Base-by-base conservation (phyloP, 495 filamentous ascomycete species). In the Xylaria curta region DNA sequence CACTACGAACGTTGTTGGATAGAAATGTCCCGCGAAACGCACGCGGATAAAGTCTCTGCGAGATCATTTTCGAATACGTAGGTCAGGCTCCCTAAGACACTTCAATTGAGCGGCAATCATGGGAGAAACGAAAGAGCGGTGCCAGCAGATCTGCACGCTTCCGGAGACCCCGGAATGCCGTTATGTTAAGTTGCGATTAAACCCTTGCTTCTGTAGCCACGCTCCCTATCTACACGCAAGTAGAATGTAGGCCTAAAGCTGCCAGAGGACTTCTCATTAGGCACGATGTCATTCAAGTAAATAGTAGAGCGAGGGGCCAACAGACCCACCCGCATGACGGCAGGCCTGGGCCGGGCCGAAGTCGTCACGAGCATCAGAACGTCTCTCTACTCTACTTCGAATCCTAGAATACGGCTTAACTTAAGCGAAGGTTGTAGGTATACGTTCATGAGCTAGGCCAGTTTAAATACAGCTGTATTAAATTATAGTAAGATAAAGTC, bases 141-240 rank as follows among this genome's bases (percentile, higher is more conserved):
- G 31, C 15, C 33, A 33, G 4, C 46, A 17, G 17, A n/a, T 49
- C 46, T 2, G 19, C 15, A 49, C 46, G 17, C 17, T 49, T 49
- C 15, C 24, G 26, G 2, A 47, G 61, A n/a, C 61, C 61, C 61
- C 61, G 61, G 46, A 46, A 44, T 63, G 24, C 60, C n/a, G 24
- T 28, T 63, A 63, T 63, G n/a, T 62, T 62, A 1, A 62, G 24
- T 36, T 62, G 60, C 40, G 40, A 46, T 63, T 63, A 63, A 46
- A 46, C 60, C 19, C 46, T 49, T n/a, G 46, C 17, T 17, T 49
- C n/a, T 21, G 46, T 49, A 49, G 6, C 17, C 17, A 49, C 19
- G 19, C 17, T 49, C 46, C 4, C 19, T 46, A 49, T 21, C 38
- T 12, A 12, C 38, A 42, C 38, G 10, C 38, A 10, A 42, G 46